These are phyloP conservation scores for Leccinum uliginosum DNA, from an alignment of 768 basidiomycete genomes.

Conservation along the genomic window DNA sequence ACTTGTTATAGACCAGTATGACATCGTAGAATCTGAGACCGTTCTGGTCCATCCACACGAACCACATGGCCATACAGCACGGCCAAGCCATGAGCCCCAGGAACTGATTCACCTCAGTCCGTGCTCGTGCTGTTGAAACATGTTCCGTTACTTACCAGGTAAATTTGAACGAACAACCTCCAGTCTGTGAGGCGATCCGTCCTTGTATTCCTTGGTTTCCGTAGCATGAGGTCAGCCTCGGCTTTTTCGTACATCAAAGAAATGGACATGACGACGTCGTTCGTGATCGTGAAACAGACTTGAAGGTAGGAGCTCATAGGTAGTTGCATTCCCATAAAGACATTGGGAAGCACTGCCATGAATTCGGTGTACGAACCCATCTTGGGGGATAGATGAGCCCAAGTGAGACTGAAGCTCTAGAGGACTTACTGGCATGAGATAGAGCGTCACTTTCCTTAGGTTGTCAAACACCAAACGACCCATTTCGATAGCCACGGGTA, in stretches of 20 bases:
- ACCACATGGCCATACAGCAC: constrained; percentile 39
- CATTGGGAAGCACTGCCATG: constrained; percentile 52
- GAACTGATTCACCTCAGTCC: constrained; percentile 27
- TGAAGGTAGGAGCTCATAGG: constrained; percentile 51
- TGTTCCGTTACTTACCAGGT: constrained; percentile 32
- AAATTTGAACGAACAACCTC: constrained; percentile 46
- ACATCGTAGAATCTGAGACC: constrained; percentile 32
- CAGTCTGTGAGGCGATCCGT: constrained; percentile 46
- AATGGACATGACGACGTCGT: constrained; percentile 48
- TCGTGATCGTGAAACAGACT: constrained; percentile 49
- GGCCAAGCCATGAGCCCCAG: constrained; percentile 44
- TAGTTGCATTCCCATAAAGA: constrained; percentile 58
- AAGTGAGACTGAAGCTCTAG: not conserved
- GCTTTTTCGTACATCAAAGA: constrained; percentile 49
- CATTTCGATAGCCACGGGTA: constrained; percentile 53
- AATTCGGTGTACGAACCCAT: constrained; percentile 56
- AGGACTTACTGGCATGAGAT: constrained; percentile 37
- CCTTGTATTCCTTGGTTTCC: constrained; percentile 46
- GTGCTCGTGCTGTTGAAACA: not conserved
- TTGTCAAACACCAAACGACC: constrained; percentile 59
- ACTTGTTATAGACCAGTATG: constrained; percentile 37
- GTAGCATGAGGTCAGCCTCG: constrained; percentile 44
- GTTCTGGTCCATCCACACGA: constrained; percentile 35
- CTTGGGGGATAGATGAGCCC: constrained; percentile 15
- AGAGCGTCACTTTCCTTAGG: constrained; percentile 45